Conservation (phyloP, 257 asterid species). For the Solanum lycopersicoides region DNA sequence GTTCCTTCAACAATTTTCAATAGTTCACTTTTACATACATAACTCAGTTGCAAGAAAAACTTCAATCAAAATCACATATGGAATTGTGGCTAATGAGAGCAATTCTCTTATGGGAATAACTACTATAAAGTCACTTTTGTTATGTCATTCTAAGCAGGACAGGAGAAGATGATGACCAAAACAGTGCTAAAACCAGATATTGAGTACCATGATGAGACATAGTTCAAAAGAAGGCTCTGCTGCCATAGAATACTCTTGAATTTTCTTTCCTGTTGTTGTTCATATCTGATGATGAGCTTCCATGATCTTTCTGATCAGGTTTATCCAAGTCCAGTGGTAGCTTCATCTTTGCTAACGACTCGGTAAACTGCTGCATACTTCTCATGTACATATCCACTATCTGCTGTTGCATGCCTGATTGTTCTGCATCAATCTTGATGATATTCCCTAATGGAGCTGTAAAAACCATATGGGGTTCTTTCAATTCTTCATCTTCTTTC, state of each 20-base stretch:
- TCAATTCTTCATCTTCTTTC: conserved; percentile 8
- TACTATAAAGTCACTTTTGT: not conserved
- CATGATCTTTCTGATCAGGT: conserved; percentile 2
- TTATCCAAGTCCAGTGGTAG: conserved; percentile 52
- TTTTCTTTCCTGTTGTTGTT: conserved; percentile 33
- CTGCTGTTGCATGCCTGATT: conserved; percentile 54
- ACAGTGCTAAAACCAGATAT: not conserved
- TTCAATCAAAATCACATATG: not conserved
- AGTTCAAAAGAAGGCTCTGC: conserved; percentile 64
- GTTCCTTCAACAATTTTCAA: not conserved
- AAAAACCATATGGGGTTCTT: conserved; percentile 4
- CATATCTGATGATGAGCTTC: conserved; percentile 10
- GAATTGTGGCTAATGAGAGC: not conserved
- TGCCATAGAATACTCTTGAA: conserved; percentile 70
- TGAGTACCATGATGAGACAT: not conserved
- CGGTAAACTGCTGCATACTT: conserved; percentile 76
- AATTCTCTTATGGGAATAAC: not conserved
- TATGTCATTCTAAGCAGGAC: not conserved
- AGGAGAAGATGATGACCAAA: not conserved
- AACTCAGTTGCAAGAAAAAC: not conserved
- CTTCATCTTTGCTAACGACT: conserved; percentile 62
- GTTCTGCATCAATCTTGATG: conserved; percentile 32
- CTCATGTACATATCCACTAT: conserved; percentile 73
- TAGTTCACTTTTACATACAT: not conserved
- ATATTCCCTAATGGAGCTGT: conserved; percentile 20